Base-by-base conservation (phyloP, 768 basidiomycete species). In the Xerocomellus amylosporus region DNA sequence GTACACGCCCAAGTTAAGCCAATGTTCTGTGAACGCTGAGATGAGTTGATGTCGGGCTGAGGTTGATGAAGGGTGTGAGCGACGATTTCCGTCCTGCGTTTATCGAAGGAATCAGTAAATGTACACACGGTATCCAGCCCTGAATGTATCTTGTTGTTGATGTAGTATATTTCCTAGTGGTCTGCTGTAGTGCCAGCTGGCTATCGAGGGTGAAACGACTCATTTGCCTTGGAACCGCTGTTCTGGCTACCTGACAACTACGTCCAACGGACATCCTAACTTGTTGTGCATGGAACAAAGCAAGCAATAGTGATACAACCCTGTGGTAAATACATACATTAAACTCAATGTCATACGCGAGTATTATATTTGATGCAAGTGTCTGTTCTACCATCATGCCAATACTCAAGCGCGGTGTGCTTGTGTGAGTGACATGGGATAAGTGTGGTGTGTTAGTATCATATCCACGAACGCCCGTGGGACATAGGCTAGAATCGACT, bases 1-100 rank as follows among this genome's bases (percentile, higher is more conserved):
- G n/a, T 38, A 47, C 46, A 47, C 17, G 34, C 46, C 46, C 20
- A 47, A 47, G 46, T 47, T 34, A 47, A 47, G 46, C 46, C 37
- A 7, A 37, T 4, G 22, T 47, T 37, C 22, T 26, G 34, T 47
- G 34, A 37, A 47, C 46, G 10, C 26, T 37, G 10, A 47, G n/a
- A 22, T 37, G 34, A 22, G 19, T 46, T 46, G 31, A 33, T 46
- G n/a, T 46, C 14, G 2, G 31, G 8, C 45, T 46, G 45, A 46
- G 14, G 19, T 34, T 46, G n/a, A 20, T 13, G 13, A 33, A n/a
- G 24, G 8, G 31, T 34, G 31, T 34, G 45, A 34, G 33, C 20
- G 9, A 36, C n/a, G 6, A 13, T 40, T 49, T 28, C 48, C 12
- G 19, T 31, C 28, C 3, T 34, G 19, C 6, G 20, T 34, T 46